phyloP scores from a whole-genome alignment of 2,329 filamentous ascomycete genomes.

The Pseudocercospora cruenta region DNA sequence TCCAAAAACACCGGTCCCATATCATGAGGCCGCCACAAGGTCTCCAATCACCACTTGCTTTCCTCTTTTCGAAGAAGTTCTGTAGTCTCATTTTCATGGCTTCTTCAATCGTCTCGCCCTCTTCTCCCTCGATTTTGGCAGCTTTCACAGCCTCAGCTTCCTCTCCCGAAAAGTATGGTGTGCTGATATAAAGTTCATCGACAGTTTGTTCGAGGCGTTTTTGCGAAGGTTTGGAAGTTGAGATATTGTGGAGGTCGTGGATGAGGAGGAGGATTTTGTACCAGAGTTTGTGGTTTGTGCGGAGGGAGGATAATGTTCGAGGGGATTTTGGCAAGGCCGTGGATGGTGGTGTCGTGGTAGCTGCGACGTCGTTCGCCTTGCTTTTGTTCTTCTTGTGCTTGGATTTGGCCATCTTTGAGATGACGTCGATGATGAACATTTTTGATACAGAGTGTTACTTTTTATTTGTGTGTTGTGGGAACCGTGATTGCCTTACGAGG shows the following conservation, averaged over 20 bases:
- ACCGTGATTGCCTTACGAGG: no score
- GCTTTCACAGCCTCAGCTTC: slow-evolving; percentile 14
- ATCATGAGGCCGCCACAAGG: slow-evolving; percentile 29
- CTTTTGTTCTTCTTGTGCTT: not conserved
- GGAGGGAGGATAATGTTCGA: not conserved
- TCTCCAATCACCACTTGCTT: slow-evolving; percentile 21
- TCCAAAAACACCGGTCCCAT: slow-evolving; percentile 23
- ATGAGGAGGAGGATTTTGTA: slow-evolving; percentile 16
- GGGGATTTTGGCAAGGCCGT: not conserved
- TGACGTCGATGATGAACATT: no score
- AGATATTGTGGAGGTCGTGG: slow-evolving; percentile 18
- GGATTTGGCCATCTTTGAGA: not conserved
- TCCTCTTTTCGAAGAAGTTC: slow-evolving; percentile 24
- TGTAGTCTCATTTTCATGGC: slow-evolving; percentile 9
- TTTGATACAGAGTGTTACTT: no score
- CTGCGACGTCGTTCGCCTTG: no score
- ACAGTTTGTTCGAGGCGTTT: slow-evolving; percentile 3
- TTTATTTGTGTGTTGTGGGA: no score
- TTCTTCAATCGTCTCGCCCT: slow-evolving; percentile 15
- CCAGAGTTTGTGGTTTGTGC: slow-evolving; percentile 3
- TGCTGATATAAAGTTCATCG: slow-evolving; percentile 17
- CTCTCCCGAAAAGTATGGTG: slow-evolving; percentile 18
- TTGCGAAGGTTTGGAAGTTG: slow-evolving; percentile 2
- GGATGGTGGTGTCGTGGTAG: not conserved
- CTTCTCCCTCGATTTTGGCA: not conserved